Evolutionary conservation across 768 basidiomycete genomes (phyloP), one percentile per base, ranked within the genome.

Genomic region (Serendipita sp.): DNA sequence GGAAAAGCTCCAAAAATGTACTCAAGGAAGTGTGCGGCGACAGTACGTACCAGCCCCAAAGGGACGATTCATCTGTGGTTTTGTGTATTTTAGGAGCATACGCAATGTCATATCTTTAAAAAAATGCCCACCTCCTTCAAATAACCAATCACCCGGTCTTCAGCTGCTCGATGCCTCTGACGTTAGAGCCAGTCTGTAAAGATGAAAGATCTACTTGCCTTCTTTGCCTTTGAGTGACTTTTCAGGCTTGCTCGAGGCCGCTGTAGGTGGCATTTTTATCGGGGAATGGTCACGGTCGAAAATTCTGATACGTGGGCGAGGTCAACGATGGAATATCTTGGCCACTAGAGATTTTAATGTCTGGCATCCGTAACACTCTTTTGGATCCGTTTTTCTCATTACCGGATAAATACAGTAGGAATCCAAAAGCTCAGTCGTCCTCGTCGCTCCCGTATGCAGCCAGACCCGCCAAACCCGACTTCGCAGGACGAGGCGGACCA

Each of bases 21-120:
- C 16, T 42, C 42, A 42, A 42, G 13, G n/a, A 17, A 48, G 45
- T 20, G 5, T 38, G 34, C 34, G 20, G 45, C 56, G 30, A 43
- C 11, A 45, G 3, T n/a, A 61, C 67, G 64, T 64, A 72, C 75
- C 71, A 44, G 90, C 90, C 5, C 91, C 91, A 69, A 85, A 94
- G 3, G 91, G 91, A n/a, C 91, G 80, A 72, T 95, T 95, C 82
- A 91, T 89, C 89, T 92, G 68, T 38, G 48, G 41, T 48, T 51
- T 22, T 45, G n/a, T n/a, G n/a, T 43, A 43, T 51, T 17, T 60
- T 62, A 62, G 42, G 43, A 42, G 62, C 31, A 31, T 26, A 13
- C 30, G n/a, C n/a, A n/a, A n/a, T 34, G 50, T 56, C 16, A 30
- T 11, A 16, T 26, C 43, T 63, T 62, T 61, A 70, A 65, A 61